Base-by-base conservation (phyloP, 768 basidiomycete genomes). In the Serendipita vermifera region DNA sequence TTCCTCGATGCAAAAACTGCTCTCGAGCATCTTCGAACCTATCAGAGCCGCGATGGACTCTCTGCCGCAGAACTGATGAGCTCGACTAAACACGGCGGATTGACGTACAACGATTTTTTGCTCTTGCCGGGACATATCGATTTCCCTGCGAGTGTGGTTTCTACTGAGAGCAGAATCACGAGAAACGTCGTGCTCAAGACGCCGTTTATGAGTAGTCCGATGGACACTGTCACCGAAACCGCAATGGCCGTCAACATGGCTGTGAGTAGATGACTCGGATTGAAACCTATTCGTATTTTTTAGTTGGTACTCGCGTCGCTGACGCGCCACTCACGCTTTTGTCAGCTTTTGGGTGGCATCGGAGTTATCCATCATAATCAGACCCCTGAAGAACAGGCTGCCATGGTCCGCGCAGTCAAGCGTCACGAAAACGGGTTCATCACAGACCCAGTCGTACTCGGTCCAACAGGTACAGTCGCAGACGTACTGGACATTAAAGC, bases 281-380 rank as follows among this genome's bases (percentile, higher is more conserved):
- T 27, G 29, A 32, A 43, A 43, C 43, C 24, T 55, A 55, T 35
- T 55, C 58, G 61, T 58, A 31, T 26, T 1, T 29, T 58, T 43
- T 20, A 53, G 39, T 35, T 41, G 54, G 41, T 40, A 29, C 54
- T 27, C 26, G 43, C 46, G 33, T 57, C 26, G 27, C 24, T 27
- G 46, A 1, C 9, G 9, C 46, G 9, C 11, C 55, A 9, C 31
- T n/a, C n/a, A n/a, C n/a, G n/a, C n/a, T n/a, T n/a, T n/a, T n/a
- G 56, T 38, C 64, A 86, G 77, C 82, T 99, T 55, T 80, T 93
- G 56, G 96, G 96, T 48, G 96, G 94, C 55, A 86, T 98, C 59
- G 94, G 96, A 72, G 88, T 98, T 65, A 97, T 98, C 64, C 94
- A 99, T 69, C 92, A 99, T 71, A 99, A 98, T 69, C 88, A 91